Percentiles rank a stretch among this genome's conserved stretches.
Evolutionary conservation across 2,329 filamentous ascomycete species (phyloP).

Genomic region (Xylariaceae sp.): DNA sequence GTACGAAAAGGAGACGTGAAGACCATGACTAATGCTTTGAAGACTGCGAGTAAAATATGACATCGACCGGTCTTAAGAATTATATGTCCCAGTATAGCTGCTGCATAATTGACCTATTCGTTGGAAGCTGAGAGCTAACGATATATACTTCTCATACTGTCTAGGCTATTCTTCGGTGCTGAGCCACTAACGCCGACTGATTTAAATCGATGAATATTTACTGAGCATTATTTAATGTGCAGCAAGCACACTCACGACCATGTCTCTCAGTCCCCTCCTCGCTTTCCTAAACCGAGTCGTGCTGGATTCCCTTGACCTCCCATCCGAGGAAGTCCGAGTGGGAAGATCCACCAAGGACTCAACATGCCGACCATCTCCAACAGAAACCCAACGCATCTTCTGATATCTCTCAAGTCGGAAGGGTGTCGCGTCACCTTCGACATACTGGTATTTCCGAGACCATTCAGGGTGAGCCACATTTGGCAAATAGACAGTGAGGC

Average conservation of each 20-base stretch:
- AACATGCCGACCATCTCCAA: neutral
- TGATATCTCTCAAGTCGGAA: constrained; percentile 17
- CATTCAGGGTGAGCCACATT: constrained; percentile 15
- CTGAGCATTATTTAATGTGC: neutral
- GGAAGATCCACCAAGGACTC: constrained; percentile 3
- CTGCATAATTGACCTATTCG: too few relatives aligned
- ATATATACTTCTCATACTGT: too few relatives aligned
- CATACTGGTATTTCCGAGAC: constrained; percentile 18
- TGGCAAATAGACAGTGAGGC: constrained; percentile 20
- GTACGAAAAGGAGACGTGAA: too few relatives aligned
- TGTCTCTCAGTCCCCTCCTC: neutral
- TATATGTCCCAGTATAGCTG: too few relatives aligned
- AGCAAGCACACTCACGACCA: neutral
- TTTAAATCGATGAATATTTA: too few relatives aligned
- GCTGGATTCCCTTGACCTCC: neutral
- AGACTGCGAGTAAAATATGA: too few relatives aligned
- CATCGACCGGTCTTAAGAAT: too few relatives aligned
- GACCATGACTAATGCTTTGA: too few relatives aligned
- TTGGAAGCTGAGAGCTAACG: too few relatives aligned
- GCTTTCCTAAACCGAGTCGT: neutral
- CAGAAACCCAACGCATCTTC: constrained; percentile 1
- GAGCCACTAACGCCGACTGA: too few relatives aligned
- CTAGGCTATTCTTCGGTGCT: too few relatives aligned
- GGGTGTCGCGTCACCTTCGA: constrained; percentile 4
- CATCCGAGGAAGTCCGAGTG: neutral